Evolutionary conservation across 495 filamentous ascomycete genomes (phyloP).

Genomic region (Podospora sp.): DNA sequence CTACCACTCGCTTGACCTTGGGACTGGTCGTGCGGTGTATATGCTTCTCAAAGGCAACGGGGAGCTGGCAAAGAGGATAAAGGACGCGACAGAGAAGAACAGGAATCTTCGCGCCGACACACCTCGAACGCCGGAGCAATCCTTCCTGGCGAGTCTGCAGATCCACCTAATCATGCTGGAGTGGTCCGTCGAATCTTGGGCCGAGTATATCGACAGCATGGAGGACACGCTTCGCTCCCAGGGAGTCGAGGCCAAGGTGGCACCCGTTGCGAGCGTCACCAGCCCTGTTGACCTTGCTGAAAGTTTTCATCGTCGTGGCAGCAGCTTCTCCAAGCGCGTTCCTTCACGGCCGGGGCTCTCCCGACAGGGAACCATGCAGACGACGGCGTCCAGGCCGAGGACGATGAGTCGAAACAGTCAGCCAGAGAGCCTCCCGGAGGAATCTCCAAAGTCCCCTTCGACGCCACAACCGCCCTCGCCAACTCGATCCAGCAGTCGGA

Average conservation of each 20-base stretch:
- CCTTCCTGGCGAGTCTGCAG: constrained; percentile 39
- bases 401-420: background rate
- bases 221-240: constrained; percentile 38
- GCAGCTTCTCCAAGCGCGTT: constrained; percentile 7
- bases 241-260: constrained; percentile 34
- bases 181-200: constrained; percentile 52
- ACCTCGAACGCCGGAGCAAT: constrained; percentile 28
- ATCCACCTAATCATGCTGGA: constrained; percentile 48
- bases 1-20: constrained; percentile 50
- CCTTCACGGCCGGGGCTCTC: background rate
- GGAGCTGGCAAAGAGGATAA: constrained; percentile 40
- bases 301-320: constrained; percentile 21
- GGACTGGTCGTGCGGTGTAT: constrained; percentile 40
- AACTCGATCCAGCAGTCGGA: constrained; percentile 6
- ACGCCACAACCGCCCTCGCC: constrained; percentile 3
- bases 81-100: constrained; percentile 27
- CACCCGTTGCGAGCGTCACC: constrained; percentile 30
- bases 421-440: background rate
- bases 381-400: background rate
- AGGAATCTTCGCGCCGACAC: constrained; percentile 25
- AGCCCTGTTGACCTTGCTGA: constrained; percentile 22
- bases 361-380: constrained; percentile 12
- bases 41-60: constrained; percentile 48
- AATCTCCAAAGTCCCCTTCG: background rate
- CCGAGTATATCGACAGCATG: constrained; percentile 49